Percentiles rank a stretch among this genome's conserved stretches.
These are phyloP conservation scores for Melampsora abietis-canadensis DNA, from an alignment of 1,284 basidiomycete species.

Conservation along the genomic window DNA sequence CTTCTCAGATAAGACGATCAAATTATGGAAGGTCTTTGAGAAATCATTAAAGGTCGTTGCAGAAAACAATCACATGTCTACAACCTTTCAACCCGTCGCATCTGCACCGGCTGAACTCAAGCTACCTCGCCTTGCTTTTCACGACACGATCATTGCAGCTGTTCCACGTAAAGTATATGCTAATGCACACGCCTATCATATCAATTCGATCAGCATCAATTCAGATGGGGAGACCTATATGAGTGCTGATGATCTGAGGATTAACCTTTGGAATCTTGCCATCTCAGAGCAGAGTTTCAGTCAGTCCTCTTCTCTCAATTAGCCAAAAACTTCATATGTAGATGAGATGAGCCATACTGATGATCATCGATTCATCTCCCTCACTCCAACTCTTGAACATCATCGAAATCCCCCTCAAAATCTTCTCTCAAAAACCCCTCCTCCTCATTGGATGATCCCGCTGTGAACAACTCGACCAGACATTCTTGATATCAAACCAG, in stretches of 20 bases:
- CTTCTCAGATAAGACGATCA: constrained; percentile 94
- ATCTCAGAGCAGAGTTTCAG: constrained; percentile 99
- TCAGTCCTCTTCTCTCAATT: constrained; percentile 57
- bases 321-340: neutral
- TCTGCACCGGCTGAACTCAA: constrained; percentile 60
- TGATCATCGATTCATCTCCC: neutral
- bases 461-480: constrained; percentile 59
- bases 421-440: neutral
- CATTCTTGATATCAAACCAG: constrained; percentile 99
- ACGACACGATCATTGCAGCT: constrained; percentile 97
- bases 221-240: constrained; percentile 99
- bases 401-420: neutral
- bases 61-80: constrained; percentile 76
- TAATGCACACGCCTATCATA: constrained; percentile 99
- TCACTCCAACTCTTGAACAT: neutral
- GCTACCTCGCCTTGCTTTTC: constrained; percentile 82
- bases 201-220: constrained; percentile 99
- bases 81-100: constrained; percentile 45
- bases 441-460: neutral
- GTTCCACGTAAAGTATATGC: constrained; percentile 98
- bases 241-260: constrained; percentile 90
- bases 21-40: constrained; percentile 99
- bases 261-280: constrained; percentile 98
- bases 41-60: constrained; percentile 93
- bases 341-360: too few species aligned